phyloP scores from a whole-genome alignment of 495 filamentous ascomycete genomes.

The Daldinia decipiens region DNA sequence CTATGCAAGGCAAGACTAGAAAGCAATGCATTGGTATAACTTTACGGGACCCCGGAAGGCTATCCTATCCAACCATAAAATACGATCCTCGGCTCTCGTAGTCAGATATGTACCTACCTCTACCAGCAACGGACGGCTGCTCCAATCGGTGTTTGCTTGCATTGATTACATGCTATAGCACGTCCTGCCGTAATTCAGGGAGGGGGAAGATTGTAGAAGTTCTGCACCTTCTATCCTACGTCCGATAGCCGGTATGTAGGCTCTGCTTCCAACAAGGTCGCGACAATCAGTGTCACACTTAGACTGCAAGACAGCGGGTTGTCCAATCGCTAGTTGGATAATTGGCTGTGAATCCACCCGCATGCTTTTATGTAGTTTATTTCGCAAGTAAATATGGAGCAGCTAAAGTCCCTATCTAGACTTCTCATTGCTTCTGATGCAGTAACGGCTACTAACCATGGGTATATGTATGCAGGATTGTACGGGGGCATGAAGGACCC shows the following conservation, averaged over 20 bases:
- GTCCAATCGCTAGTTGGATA: slow-evolving; percentile 22
- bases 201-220: slow-evolving; percentile 36
- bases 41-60: slow-evolving; percentile 29
- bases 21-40: background rate
- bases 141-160: slow-evolving; percentile 23
- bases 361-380: slow-evolving; percentile 17
- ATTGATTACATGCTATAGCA: slow-evolving; percentile 28
- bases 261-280: slow-evolving; percentile 27
- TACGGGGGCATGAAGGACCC: slow-evolving; percentile 33
- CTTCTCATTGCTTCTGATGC: slow-evolving; percentile 26
- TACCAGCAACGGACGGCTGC: slow-evolving; percentile 17
- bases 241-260: slow-evolving; percentile 38
- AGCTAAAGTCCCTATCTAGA: slow-evolving; percentile 20
- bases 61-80: slow-evolving; percentile 31
- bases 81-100: slow-evolving; percentile 20
- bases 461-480: slow-evolving; percentile 25
- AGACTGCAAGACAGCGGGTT: slow-evolving; percentile 19
- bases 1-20: slow-evolving; percentile 18
- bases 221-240: slow-evolving; percentile 33
- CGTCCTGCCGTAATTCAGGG: slow-evolving; percentile 5
- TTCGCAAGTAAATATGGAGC: slow-evolving; percentile 21
- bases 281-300: slow-evolving; percentile 34
- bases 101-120: background rate
- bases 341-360: slow-evolving; percentile 20
- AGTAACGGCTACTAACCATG: slow-evolving; percentile 26